Evolutionary conservation across 2,329 filamentous ascomycete genomes (phyloP).

Genomic region (Paramyrothecium roridum): DNA sequence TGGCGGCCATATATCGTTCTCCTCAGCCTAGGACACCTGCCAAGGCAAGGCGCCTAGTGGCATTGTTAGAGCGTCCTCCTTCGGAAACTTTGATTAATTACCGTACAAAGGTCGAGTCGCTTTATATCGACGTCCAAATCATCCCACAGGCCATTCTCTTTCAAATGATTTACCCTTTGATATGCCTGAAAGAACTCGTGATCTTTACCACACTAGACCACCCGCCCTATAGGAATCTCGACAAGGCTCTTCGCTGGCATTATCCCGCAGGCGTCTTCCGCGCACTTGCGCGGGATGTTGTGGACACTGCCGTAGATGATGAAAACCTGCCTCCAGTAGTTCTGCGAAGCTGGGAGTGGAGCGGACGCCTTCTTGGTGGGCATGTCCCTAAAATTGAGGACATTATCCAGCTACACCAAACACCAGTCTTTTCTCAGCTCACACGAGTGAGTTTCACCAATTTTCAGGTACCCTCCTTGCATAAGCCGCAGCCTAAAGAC

Average conservation of each 20-base stretch:
- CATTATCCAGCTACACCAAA: conserved; percentile 50
- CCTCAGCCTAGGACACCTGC: conserved; percentile 56
- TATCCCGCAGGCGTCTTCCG: conserved; percentile 66
- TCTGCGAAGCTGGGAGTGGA: conserved; percentile 61
- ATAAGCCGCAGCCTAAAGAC: conserved; percentile 28
- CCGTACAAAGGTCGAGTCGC: conserved; percentile 63
- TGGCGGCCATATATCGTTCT: conserved; percentile 68
- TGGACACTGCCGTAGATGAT: conserved; percentile 22
- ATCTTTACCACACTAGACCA: conserved; percentile 69
- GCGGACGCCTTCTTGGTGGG: conserved; percentile 47
- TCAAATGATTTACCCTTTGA: conserved; percentile 61
- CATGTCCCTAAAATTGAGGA: conserved; percentile 43
- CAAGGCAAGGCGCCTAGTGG: conserved; percentile 41
- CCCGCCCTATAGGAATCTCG: conserved; percentile 60
- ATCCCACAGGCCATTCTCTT: conserved; percentile 38
- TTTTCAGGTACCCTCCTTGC: conserved; percentile 54
- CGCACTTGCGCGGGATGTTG: conserved; percentile 54
- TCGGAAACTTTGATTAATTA: conserved; percentile 58
- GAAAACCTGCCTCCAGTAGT: conserved; percentile 27
- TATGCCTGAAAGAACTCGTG: conserved; percentile 66
- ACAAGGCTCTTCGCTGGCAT: conserved; percentile 60
- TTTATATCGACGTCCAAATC: conserved; percentile 70
- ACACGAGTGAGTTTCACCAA: conserved; percentile 60
- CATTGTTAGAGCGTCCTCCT: conserved; percentile 53
- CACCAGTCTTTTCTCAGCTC: conserved; percentile 53